Percentiles rank a stretch among this genome's conserved stretches.
Evolutionary conservation across 495 filamentous ascomycete genomes (phyloP).

Genomic region (Neurospora sp.): DNA sequence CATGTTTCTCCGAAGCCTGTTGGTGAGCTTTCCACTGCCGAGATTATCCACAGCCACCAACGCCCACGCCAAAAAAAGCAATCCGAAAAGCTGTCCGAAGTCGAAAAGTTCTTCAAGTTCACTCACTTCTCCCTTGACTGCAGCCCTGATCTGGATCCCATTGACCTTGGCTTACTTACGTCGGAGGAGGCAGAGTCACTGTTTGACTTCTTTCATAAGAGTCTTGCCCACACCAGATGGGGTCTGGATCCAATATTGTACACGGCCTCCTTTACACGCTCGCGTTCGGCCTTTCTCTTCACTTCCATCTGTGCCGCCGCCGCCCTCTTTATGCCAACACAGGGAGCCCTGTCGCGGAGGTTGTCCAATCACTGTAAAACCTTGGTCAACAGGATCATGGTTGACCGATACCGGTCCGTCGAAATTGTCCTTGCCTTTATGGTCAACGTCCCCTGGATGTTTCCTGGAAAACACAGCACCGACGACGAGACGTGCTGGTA

Average conservation of each 20-base stretch:
- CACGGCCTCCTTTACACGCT: constrained; percentile 51
- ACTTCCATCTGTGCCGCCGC: constrained; percentile 59
- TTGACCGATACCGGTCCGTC: constrained; percentile 51
- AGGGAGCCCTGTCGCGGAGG: constrained; percentile 51
- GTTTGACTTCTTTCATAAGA: constrained; percentile 57
- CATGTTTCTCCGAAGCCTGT: constrained; percentile 41
- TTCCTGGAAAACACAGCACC: constrained; percentile 52
- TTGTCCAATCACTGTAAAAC: constrained; percentile 54
- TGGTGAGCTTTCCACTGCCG: constrained; percentile 9
- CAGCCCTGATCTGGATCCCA: constrained; percentile 54
- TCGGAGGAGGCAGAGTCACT: constrained; percentile 51
- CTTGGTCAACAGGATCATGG: constrained; percentile 50
- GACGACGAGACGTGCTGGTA: constrained; percentile 67
- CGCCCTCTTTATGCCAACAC: constrained; percentile 52
- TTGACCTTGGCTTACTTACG: constrained; percentile 55
- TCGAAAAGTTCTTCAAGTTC: constrained; percentile 50
- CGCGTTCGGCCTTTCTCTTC: constrained; percentile 58
- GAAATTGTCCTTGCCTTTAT: constrained; percentile 68
- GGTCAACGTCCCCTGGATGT: constrained; percentile 72
- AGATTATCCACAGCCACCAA: constrained; percentile 15
- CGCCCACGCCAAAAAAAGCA: constrained; percentile 14
- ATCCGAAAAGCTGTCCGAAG: constrained; percentile 21
- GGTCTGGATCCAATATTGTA: constrained; percentile 58
- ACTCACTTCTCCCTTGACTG: constrained; percentile 49
- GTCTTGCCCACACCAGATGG: constrained; percentile 66